Evolutionary conservation across 257 asterid genomes (phyloP), one percentile per base, ranked within the genome.

Genomic region (Nicotiana undulata): DNA sequence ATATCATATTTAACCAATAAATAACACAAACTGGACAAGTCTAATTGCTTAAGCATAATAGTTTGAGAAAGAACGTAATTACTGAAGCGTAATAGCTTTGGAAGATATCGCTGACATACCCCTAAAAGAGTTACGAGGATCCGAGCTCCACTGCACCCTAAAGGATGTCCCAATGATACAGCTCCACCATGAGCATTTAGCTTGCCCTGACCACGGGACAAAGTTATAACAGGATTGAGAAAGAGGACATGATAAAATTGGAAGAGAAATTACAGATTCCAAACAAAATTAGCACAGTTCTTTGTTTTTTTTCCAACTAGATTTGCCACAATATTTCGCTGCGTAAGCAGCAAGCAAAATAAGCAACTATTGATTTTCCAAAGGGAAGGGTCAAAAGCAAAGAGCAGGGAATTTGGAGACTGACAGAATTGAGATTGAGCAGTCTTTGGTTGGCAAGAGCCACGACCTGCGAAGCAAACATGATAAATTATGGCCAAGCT

Each of bases 121-220:
- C 99, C 99, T 65, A 93, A 86, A 81, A 95, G 89, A n/a, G 99
- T 90, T 83, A 93, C 85, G 89, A 95, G 82, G 85, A 95, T 93
- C 65, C 98, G 94, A 34, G 98, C 99, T 87, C 97, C 99, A 80
- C 99, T 92, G 86, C 98, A 95, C 76, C 99, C 97, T 56, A 95
- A 9, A 37, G 99, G 98, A 86, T 95, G 98, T 77, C 99, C 99
- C 88, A 92, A 82, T 11, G 97, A 91, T 80, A 95, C 99, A 40
- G 95, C 98, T 76, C 99, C 97, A 1, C 99, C 99, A 20, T 95
- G 97, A 61, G 81, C 92, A 85, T 95, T 95, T 77, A 95, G 81
- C 80, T 85, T 86, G 58, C 85, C 94, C 99, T 95, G 81, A 83
- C 66, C 28, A 28, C n/a, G 75, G 40, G 52, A 61, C 22, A 26